Percentiles rank a stretch among this genome's conserved stretches.
phyloP scores from a whole-genome alignment of 306 rosid species.

The Notholithocarpus densiflorus region DNA sequence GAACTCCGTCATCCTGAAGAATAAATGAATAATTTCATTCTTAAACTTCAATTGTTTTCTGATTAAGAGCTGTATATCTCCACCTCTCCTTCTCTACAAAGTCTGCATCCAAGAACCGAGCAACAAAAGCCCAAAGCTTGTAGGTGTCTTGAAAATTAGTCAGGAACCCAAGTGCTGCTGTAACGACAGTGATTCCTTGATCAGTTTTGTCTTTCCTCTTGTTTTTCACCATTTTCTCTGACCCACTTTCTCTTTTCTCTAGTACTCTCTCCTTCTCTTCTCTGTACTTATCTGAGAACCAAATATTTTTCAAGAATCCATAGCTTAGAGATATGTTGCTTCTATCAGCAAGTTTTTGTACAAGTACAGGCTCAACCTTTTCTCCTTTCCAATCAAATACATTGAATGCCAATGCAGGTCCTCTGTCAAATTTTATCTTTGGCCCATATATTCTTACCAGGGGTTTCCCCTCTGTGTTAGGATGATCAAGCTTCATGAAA shows the following conservation, averaged over 20 bases:
- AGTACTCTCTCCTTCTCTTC: slow-evolving; percentile 56
- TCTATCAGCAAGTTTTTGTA: slow-evolving; percentile 89
- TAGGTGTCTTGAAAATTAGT: slow-evolving; percentile 75
- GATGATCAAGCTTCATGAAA: slow-evolving; percentile 80
- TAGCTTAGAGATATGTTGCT: slow-evolving; percentile 76
- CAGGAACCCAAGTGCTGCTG: slow-evolving; percentile 82
- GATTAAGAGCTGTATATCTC: slow-evolving; percentile 90
- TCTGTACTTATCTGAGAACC: slow-evolving; percentile 71
- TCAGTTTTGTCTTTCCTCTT: slow-evolving; percentile 42
- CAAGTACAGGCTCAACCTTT: slow-evolving; percentile 80
- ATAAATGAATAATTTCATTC: slow-evolving; percentile 19
- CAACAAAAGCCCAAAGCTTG: slow-evolving; percentile 86
- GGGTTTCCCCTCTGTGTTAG: slow-evolving; percentile 55
- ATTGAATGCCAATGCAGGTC: slow-evolving; percentile 89
- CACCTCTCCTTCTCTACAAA: slow-evolving; percentile 94
- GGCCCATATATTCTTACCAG: slow-evolving; percentile 82
- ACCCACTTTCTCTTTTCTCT: slow-evolving; percentile 42
- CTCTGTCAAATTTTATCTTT: slow-evolving; percentile 74
- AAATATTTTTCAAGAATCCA: slow-evolving; percentile 65
- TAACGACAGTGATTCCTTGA: slow-evolving; percentile 69
- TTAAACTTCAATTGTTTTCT: slow-evolving; percentile 68
- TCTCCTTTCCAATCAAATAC: slow-evolving; percentile 93
- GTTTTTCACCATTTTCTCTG: slow-evolving; percentile 13
- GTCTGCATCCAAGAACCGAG: slow-evolving; percentile 88
- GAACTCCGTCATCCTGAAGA: slow-evolving; percentile 9